Evolutionary conservation across 352 stramenopile species (phyloP).

Genomic region (Globisporangium viniferum): DNA sequence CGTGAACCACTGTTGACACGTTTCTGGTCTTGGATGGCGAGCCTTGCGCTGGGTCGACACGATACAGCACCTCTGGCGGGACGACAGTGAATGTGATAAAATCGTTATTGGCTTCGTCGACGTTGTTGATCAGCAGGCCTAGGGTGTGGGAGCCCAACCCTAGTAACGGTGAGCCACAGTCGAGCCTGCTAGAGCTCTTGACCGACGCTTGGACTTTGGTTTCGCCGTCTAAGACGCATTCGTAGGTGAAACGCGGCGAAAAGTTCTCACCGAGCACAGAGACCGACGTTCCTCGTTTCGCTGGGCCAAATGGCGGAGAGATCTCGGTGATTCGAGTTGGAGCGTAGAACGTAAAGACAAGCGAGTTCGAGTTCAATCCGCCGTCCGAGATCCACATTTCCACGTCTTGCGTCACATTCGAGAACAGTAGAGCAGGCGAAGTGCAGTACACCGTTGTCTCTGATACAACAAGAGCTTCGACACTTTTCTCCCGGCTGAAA

Average conservation of each 20-base stretch:
- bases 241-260: constrained; percentile 13
- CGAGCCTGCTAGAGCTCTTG: constrained; percentile 7
- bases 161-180: constrained; percentile 30
- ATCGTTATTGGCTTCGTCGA: constrained; percentile 20
- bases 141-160: constrained; percentile 26
- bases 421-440: constrained; percentile 17
- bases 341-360: constrained; percentile 25
- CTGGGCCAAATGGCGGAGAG: constrained; percentile 27
- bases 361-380: constrained; percentile 17
- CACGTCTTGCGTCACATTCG: constrained; percentile 9
- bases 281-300: constrained; percentile 30
- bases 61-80: constrained; percentile 26
- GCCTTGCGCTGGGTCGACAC: constrained; percentile 25
- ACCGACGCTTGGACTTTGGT: constrained; percentile 10
- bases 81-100: constrained; percentile 36
- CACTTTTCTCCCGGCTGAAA: constrained; percentile 24
- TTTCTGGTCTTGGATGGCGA: constrained; percentile 19
- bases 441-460: constrained; percentile 21
- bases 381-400: constrained; percentile 38
- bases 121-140: constrained; percentile 25
- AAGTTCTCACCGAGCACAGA: constrained; percentile 24
- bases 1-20: constrained; percentile 31
- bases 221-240: constrained; percentile 34
- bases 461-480: constrained; percentile 22
- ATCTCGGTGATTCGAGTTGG: constrained; percentile 15